These are phyloP conservation scores for Acorus calamus DNA, from an alignment of 106 monocot species.

Conservation along the genomic window DNA sequence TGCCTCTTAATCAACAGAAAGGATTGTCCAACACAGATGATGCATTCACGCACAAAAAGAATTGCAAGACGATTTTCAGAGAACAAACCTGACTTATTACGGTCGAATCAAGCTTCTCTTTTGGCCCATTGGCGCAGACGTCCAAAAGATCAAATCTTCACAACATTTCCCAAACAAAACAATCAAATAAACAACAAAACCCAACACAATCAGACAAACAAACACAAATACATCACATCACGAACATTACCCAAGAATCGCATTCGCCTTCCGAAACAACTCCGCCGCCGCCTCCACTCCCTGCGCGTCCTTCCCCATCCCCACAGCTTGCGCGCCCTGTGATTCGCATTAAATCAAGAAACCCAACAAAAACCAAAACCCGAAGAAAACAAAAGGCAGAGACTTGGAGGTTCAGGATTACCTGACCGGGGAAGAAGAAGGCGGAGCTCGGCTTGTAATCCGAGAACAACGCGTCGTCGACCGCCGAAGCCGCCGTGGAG, in stretches of 20 bases:
- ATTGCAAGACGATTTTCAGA: background rate
- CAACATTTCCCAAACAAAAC: no score
- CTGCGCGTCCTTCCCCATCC: conserved; percentile 81
- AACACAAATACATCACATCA: background rate
- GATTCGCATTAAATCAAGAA: background rate
- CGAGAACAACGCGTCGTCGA: conserved; percentile 20
- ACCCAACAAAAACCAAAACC: no score
- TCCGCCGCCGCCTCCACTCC: conserved; percentile 65
- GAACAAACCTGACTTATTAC: conserved; percentile 78
- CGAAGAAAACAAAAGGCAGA: no score
- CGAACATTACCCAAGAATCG: conserved; percentile 67
- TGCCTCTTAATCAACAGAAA: no score
- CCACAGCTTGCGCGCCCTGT: conserved; percentile 86
- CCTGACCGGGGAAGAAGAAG: conserved; percentile 52
- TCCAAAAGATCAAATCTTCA: conserved; percentile 65
- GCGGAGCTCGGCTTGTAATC: conserved; percentile 38
- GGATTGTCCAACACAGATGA: no score
- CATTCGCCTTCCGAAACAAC: conserved; percentile 74
- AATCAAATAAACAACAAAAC: background rate
- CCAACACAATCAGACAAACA: background rate
- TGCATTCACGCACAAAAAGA: no score
- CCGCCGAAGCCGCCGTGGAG: conserved; percentile 8
- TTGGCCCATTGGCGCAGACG: conserved; percentile 87
- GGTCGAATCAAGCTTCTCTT: conserved; percentile 93
- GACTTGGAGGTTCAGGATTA: background rate